Percentiles rank a stretch among this genome's conserved stretches.
phyloP scores from a whole-genome alignment of 2,329 filamentous ascomycete genomes.

The Colletotrichum sp. region DNA sequence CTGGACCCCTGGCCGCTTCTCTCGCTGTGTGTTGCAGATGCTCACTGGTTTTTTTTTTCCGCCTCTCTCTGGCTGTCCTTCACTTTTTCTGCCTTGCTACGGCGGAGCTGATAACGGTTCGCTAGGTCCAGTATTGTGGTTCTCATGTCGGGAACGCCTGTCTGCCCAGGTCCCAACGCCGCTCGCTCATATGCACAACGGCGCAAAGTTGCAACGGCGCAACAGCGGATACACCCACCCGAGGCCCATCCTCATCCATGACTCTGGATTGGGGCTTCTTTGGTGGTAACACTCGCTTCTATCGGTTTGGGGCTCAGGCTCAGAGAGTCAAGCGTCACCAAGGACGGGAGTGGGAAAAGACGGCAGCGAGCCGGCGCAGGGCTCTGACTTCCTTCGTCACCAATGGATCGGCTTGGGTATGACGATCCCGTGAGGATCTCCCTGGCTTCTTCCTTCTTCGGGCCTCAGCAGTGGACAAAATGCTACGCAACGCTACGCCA shows the following conservation, averaged over 20 bases:
- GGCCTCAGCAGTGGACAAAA: slow-evolving; percentile 1
- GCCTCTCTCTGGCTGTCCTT: neutral
- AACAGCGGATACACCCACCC: neutral
- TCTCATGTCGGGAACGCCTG: neutral
- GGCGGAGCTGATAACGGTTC: neutral
- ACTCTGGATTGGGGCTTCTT: neutral
- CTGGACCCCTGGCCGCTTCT: neutral
- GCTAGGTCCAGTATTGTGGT: neutral
- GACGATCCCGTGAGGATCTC: slow-evolving; percentile 18
- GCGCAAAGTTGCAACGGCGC: neutral
- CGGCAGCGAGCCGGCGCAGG: neutral
- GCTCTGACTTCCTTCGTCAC: neutral
- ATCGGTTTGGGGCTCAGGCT: neutral
- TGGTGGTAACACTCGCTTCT: neutral
- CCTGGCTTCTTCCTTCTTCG: slow-evolving; percentile 6
- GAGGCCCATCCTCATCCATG: neutral
- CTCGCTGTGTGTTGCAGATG: slow-evolving; percentile 1
- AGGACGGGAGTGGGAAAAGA: neutral
- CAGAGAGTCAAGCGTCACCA: neutral
- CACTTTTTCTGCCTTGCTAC: neutral
- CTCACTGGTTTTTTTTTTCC: neutral
- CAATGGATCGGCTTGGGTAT: slow-evolving; percentile 9
- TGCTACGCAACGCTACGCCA: neutral
- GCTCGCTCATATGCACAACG: neutral
- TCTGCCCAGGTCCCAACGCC: neutral